Evolutionary conservation across 768 basidiomycete genomes (phyloP), one percentile per base, ranked within the genome.

Genomic region (Tricholoma hemisulphureum): DNA sequence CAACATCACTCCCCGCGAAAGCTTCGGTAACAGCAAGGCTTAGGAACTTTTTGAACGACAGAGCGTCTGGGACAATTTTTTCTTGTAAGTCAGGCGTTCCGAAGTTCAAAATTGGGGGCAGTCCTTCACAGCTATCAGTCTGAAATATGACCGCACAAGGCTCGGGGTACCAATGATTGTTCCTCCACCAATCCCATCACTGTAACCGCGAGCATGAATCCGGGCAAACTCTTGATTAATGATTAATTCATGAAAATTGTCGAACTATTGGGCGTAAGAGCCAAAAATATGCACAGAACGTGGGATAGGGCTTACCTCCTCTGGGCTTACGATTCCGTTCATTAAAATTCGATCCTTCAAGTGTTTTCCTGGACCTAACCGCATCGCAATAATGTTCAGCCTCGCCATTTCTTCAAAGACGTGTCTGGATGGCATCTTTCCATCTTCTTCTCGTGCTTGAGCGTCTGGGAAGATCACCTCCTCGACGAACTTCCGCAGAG

Each of bases 1-100:
- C 80, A 16, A 90, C 87, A 63, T 90, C 88, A 62, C 85, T 87
- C 8, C 88, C 88, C 1, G 91, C 93, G 60, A 89, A 92, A 0
- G 93, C 90, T 75, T 95, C 93, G 20, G 88, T 86, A 65, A 95
- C 88, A 18, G 93, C 93, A 29, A 95, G 75, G 29, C 82, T 83
- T 63, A 91, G 87, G 58, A 83, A 82, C 70, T 90, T 89, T 71
- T 83, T 85, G 20, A 85, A 88, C 1, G 75, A 69, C 23, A 86
- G 77, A 26, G 72, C 76, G 24, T 87, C 85, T 3, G 81, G 77
- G 4, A 88, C 72, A 58, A 92, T 79, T 63, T 80, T 78, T 1
- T 81, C 76, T 61, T 85, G 83, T 45, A 93, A 67, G 31, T 83
- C 83, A 6, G 84, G 81, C 20, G 83, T 79, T 10, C 83, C 92